Percentiles rank a stretch among this genome's conserved stretches.
Evolutionary conservation across 2,329 filamentous ascomycete genomes (phyloP).

Genomic region (Paecilomyces sp.): DNA sequence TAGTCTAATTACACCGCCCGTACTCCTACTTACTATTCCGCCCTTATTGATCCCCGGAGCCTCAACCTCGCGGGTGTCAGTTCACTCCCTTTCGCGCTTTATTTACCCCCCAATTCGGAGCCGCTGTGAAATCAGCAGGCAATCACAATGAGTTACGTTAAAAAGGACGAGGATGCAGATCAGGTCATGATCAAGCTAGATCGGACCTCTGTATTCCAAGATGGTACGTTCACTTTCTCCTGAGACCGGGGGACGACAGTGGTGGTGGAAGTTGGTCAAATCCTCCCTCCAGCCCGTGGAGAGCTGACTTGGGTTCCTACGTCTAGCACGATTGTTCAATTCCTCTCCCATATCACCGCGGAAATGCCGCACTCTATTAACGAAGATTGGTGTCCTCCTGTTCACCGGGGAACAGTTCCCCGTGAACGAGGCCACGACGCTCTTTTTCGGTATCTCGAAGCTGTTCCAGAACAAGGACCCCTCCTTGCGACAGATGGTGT

Average conservation of each 20-base stretch:
- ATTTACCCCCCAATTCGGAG: constrained; percentile 10
- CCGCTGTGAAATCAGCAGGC: constrained; percentile 24
- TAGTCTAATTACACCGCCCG: constrained; percentile 17
- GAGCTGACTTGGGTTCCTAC: background rate
- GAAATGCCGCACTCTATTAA: constrained; percentile 94
- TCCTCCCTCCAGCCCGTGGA: constrained; percentile 13
- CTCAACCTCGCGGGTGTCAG: constrained; percentile 5
- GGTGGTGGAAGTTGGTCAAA: constrained; percentile 7
- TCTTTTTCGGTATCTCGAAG: constrained; percentile 99
- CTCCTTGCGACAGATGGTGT: constrained; percentile 96
- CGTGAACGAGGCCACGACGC: constrained; percentile 90
- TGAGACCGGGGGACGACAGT: constrained; percentile 7
- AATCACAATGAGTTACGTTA: constrained; percentile 80
- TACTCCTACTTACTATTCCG: constrained; percentile 12
- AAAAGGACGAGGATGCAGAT: constrained; percentile 98
- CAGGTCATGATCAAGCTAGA: constrained; percentile 93
- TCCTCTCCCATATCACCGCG: constrained; percentile 92
- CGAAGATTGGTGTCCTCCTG: constrained; percentile 91
- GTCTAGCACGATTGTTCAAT: constrained; percentile 94
- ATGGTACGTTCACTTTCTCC: constrained; percentile 58
- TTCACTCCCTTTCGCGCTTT: background rate
- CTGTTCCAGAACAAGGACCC: constrained; percentile 99
- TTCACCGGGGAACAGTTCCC: constrained; percentile 97
- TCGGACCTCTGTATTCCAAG: constrained; percentile 95
- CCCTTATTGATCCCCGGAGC: constrained; percentile 15